phyloP scores from a whole-genome alignment of 2,329 filamentous ascomycete genomes.

The Byssoonygena ceratinophila region DNA sequence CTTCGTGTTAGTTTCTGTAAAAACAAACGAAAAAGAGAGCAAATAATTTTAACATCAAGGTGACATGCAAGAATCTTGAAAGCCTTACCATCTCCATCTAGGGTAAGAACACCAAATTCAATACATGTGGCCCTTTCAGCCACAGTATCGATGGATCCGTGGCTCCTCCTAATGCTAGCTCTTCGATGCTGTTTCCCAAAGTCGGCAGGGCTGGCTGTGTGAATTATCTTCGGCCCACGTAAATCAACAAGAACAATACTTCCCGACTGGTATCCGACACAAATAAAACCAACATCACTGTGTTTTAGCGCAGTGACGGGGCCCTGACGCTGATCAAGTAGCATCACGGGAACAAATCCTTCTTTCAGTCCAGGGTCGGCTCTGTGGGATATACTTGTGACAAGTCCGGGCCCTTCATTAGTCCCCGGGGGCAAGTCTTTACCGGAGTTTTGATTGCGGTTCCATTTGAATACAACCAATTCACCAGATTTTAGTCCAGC shows the following conservation, averaged over 20 bases:
- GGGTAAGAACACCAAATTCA: slow-evolving; percentile 85
- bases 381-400: slow-evolving; percentile 64
- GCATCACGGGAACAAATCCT: slow-evolving; percentile 65
- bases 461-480: slow-evolving; percentile 77
- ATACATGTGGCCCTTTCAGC: slow-evolving; percentile 69
- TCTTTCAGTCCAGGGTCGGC: slow-evolving; percentile 65
- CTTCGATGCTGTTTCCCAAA: slow-evolving; percentile 68
- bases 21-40: neutral
- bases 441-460: slow-evolving; percentile 62
- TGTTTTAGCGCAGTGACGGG: slow-evolving; percentile 68
- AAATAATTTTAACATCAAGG: neutral
- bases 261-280: slow-evolving; percentile 73
- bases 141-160: slow-evolving; percentile 38
- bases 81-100: slow-evolving; percentile 65
- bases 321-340: slow-evolving; percentile 76
- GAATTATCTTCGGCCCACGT: slow-evolving; percentile 75
- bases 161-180: slow-evolving; percentile 55
- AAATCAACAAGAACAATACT: slow-evolving; percentile 75
- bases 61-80: neutral
- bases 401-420: slow-evolving; percentile 53
- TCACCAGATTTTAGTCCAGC: slow-evolving; percentile 77
- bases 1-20: slow-evolving; percentile 16
- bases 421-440: slow-evolving; percentile 44
- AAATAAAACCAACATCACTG: slow-evolving; percentile 89
- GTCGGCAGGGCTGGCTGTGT: slow-evolving; percentile 59